Percentiles rank a stretch among this genome's conserved stretches.
Evolutionary conservation across 129 eudicot genomes (phyloP).

Genomic region (Flaveria bidentis): DNA sequence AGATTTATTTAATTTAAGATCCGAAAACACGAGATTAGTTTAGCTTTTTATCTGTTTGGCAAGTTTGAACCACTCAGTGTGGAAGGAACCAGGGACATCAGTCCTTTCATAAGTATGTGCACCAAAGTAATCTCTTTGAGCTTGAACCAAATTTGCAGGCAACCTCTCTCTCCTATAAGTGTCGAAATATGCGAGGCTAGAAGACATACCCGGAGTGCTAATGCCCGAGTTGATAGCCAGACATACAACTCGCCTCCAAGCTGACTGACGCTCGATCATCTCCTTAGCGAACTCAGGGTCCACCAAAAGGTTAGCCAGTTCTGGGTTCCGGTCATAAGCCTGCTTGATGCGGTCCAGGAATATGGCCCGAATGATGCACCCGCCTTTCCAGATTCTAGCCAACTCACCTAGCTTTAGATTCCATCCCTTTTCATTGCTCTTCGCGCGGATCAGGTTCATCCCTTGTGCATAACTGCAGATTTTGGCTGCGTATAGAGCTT

Average conservation of each 20-base stretch:
- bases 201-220: slow-evolving; percentile 67
- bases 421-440: slow-evolving; percentile 55
- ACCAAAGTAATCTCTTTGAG: slow-evolving; percentile 64
- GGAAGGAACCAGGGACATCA: slow-evolving; percentile 53
- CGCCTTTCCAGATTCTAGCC: slow-evolving; percentile 59
- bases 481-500: slow-evolving; percentile 48
- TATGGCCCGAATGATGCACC: slow-evolving; percentile 54
- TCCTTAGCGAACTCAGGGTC: slow-evolving; percentile 56
- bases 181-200: slow-evolving; percentile 63
- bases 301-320: slow-evolving; percentile 48
- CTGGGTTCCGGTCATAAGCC: slow-evolving; percentile 48
- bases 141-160: slow-evolving; percentile 67
- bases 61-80: slow-evolving; percentile 62
- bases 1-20: neutral
- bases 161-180: slow-evolving; percentile 57
- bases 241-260: slow-evolving; percentile 62
- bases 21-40: neutral
- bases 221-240: slow-evolving; percentile 56
- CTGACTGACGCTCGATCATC: slow-evolving; percentile 54
- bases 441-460: slow-evolving; percentile 55
- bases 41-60: slow-evolving; percentile 40
- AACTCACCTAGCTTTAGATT: slow-evolving; percentile 47
- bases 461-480: slow-evolving; percentile 56
- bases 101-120: slow-evolving; percentile 62
- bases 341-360: slow-evolving; percentile 52